Base-by-base conservation (phyloP, 2,329 filamentous ascomycete genomes). In the Colletotrichum eremochloae region DNA sequence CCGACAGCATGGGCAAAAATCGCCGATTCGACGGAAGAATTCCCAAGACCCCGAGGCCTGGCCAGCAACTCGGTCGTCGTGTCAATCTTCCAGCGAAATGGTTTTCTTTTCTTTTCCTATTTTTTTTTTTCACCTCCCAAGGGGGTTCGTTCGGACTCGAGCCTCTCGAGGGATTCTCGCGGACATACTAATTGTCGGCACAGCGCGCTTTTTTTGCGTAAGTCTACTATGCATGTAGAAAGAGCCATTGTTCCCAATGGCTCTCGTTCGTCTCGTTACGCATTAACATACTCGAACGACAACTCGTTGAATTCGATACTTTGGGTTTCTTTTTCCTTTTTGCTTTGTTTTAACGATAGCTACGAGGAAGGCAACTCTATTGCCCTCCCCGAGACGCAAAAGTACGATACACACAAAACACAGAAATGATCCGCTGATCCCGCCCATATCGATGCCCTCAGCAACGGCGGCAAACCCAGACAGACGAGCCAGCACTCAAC, bases 1-100 rank as follows among this genome's bases (percentile, higher is more conserved):
- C 53, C 58, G 52, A 31, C 50, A n/a, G 42, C 65, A 42, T 63
- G 68, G 69, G 61, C 9, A 44, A 71, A 71, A 71, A 68, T 57
- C 68, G 64, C 68, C 68, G 58, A 71, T 64, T 63, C 58, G 68
- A 68, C 68, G 68, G 68, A 71, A 71, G 57, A 71, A 71, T 71
- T 71, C 65, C 31, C 29, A 63, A 15, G 55, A 38, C 56, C 31
- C 36, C 63, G 12, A 48, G 63, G 15, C 63, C 31, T 58, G 65
- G 57, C 58, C 68, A 65, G 58, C 65, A 31, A 58, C 46, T 68
- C 65, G 68, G 69, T 65, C 58, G 58, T 72, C 69, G 69, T 72
- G 65, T 46, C 69, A 72, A 68, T 68, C 50, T 68, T 72, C 53
- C 58, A 63, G 69, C 69, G 65, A 68, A 72, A 44, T 62, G 60